These are phyloP conservation scores for Suillus clintonianus DNA, from an alignment of 768 basidiomycete species.

Conservation along the genomic window DNA sequence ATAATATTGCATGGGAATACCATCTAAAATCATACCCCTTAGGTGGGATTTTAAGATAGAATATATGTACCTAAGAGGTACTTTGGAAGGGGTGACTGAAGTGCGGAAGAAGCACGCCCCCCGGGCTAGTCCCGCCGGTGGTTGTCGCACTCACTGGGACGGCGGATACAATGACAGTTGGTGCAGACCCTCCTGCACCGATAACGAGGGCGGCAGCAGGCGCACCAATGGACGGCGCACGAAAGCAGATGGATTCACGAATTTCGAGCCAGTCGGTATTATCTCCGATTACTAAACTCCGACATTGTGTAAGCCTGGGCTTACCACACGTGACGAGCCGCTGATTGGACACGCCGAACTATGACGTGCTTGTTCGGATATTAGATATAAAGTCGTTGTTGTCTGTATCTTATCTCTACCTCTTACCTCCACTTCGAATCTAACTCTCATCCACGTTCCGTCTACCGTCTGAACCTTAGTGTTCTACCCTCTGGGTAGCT, in stretches of 20 bases:
- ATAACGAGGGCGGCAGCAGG: conserved; percentile 73
- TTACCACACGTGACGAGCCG: too few relatives aligned
- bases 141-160: conserved; percentile 75
- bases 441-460: too few relatives aligned
- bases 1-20: not conserved
- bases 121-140: conserved; percentile 30
- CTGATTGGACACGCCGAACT: too few relatives aligned
- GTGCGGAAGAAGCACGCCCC: conserved; percentile 51
- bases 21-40: not conserved
- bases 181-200: conserved; percentile 71
- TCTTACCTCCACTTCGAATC: too few relatives aligned
- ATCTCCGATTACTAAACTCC: too few relatives aligned
- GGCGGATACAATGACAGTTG: conserved; percentile 84
- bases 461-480: too few relatives aligned
- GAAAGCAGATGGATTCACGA: conserved; percentile 49
- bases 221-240: conserved; percentile 37
- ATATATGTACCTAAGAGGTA: not conserved
- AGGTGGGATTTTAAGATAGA: not conserved
- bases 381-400: too few relatives aligned
- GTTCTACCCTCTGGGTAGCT: too few relatives aligned
- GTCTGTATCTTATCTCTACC: too few relatives aligned
- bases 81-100: not conserved
- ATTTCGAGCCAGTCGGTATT: conserved; percentile 98
- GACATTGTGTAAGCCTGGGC: too few relatives aligned
- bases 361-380: too few relatives aligned